Percentiles rank a stretch among this genome's conserved stretches.
Conservation (phyloP, 202 grass and related monocot genomes). For the Setaria viridis region DNA sequence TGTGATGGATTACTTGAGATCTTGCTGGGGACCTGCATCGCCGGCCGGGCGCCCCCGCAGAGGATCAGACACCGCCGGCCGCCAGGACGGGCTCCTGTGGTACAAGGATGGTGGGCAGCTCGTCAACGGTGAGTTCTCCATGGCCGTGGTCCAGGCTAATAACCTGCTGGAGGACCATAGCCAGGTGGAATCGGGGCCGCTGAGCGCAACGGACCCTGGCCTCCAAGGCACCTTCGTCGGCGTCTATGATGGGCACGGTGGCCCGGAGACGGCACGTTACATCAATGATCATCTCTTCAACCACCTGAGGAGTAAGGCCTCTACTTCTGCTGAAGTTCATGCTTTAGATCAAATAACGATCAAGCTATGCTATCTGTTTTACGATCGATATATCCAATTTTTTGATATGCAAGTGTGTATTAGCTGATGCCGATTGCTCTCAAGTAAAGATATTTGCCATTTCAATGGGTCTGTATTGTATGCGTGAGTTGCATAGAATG, state of each 20-base stretch:
- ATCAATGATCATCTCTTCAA: constrained; percentile 84
- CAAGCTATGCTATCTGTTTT: constrained; percentile 23
- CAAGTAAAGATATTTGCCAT: neutral
- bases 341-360: constrained; percentile 32
- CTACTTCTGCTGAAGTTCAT: constrained; percentile 22
- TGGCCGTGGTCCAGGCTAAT: constrained; percentile 92
- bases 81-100: constrained; percentile 88
- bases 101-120: constrained; percentile 85
- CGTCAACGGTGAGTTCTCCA: constrained; percentile 76
- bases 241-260: constrained; percentile 91
- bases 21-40: constrained; percentile 73
- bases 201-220: constrained; percentile 57
- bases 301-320: constrained; percentile 71
- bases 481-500: neutral
- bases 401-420: constrained; percentile 13
- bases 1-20: constrained; percentile 72
- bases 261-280: constrained; percentile 76
- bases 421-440: constrained; percentile 12
- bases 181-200: constrained; percentile 77
- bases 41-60: constrained; percentile 43
- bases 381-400: neutral
- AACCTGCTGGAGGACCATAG: constrained; percentile 88
- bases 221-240: constrained; percentile 69
- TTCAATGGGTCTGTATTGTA: constrained; percentile 18
- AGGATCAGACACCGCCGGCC: constrained; percentile 60